Conservation (phyloP, 2,329 filamentous ascomycete genomes). For the Anthostomella pinea region DNA sequence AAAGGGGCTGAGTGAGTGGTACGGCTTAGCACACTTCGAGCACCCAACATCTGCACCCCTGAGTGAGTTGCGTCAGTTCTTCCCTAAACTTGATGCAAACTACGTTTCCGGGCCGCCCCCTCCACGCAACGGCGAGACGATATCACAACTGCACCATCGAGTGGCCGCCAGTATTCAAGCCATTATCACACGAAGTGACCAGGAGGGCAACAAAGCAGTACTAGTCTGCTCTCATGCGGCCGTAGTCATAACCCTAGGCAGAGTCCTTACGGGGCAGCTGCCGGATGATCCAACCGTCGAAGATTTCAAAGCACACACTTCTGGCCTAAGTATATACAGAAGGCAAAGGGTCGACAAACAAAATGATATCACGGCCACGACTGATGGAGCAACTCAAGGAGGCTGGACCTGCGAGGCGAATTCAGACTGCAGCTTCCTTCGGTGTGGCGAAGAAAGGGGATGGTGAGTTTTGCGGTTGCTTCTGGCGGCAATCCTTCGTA, state of each 20-base stretch:
- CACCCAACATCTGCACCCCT: slow-evolving; percentile 76
- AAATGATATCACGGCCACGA: slow-evolving; percentile 4
- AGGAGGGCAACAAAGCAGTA: slow-evolving; percentile 65
- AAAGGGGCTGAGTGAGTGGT: slow-evolving; percentile 77
- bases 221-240: slow-evolving; percentile 89
- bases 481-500: slow-evolving; percentile 6
- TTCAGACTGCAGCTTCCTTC: slow-evolving; percentile 82
- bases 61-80: slow-evolving; percentile 61
- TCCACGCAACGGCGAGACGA: slow-evolving; percentile 72
- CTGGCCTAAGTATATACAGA: slow-evolving; percentile 68
- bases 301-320: slow-evolving; percentile 84
- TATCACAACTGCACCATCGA: slow-evolving; percentile 76
- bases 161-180: slow-evolving; percentile 66
- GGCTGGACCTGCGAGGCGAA: slow-evolving; percentile 79
- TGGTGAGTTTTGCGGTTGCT: slow-evolving; percentile 58
- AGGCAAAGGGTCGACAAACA: slow-evolving; percentile 18
- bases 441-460: slow-evolving; percentile 77
- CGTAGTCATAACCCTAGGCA: slow-evolving; percentile 79
- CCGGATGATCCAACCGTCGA: slow-evolving; percentile 68
- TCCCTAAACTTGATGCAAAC: slow-evolving; percentile 57
- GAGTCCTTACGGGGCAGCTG: slow-evolving; percentile 75
- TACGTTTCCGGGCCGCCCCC: slow-evolving; percentile 67
- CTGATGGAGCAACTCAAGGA: slow-evolving; percentile 42
- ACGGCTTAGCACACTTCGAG: slow-evolving; percentile 78
- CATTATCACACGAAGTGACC: slow-evolving; percentile 72